Conservation (phyloP, 2,329 filamentous ascomycete genomes). For the Ramularia collo-cygni region DNA sequence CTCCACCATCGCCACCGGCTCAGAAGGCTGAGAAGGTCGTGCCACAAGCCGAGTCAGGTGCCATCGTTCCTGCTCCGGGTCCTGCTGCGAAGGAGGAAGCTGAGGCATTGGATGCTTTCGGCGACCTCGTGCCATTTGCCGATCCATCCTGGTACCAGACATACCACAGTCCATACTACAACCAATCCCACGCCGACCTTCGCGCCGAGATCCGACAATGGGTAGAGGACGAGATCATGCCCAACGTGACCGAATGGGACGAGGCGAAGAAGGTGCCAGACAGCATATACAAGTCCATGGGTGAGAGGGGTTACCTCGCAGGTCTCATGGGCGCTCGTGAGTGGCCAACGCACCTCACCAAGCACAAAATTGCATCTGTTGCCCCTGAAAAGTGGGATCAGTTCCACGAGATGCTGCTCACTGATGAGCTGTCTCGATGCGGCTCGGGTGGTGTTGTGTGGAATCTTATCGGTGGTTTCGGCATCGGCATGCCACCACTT, state of each 20-base stretch:
- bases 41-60: slow-evolving; percentile 54
- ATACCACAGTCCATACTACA: slow-evolving; percentile 94
- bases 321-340: slow-evolving; percentile 72
- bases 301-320: slow-evolving; percentile 84
- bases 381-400: slow-evolving; percentile 88
- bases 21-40: slow-evolving; percentile 46
- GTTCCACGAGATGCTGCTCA: slow-evolving; percentile 95
- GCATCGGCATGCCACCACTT: slow-evolving; percentile 85
- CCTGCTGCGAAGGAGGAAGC: slow-evolving; percentile 46
- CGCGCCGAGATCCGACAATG: slow-evolving; percentile 87
- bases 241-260: slow-evolving; percentile 92
- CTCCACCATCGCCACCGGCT: slow-evolving; percentile 42
- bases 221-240: slow-evolving; percentile 84
- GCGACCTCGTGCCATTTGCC: slow-evolving; percentile 79
- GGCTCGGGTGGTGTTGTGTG: slow-evolving; percentile 92
- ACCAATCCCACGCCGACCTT: slow-evolving; percentile 85
- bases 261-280: slow-evolving; percentile 86
- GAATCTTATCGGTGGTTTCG: slow-evolving; percentile 95
- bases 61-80: slow-evolving; percentile 35
- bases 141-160: slow-evolving; percentile 69
- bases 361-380: slow-evolving; percentile 68
- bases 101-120: slow-evolving; percentile 76
- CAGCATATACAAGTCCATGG: slow-evolving; percentile 91
- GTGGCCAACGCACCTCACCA: slow-evolving; percentile 69
- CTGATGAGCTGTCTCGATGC: slow-evolving; percentile 83